These are phyloP conservation scores for Balansia obtecta DNA, from an alignment of 2,329 filamentous ascomycete species.

Conservation along the genomic window DNA sequence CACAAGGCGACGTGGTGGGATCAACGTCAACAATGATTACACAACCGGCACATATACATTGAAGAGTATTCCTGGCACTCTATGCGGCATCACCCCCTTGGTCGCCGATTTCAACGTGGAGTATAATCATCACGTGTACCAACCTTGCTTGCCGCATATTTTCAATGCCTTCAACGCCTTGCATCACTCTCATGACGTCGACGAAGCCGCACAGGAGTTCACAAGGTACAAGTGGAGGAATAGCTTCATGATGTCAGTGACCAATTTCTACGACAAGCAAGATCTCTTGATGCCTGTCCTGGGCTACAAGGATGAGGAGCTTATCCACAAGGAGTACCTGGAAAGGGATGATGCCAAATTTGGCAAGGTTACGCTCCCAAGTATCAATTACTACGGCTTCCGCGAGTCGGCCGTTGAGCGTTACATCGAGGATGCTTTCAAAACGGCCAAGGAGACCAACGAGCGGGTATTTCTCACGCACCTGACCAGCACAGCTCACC, in stretches of 20 bases:
- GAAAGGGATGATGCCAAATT: constrained; percentile 17
- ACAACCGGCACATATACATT: constrained; percentile 31
- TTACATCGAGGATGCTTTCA: constrained; percentile 21
- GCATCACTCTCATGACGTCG: constrained; percentile 6
- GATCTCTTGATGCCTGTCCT: constrained; percentile 17
- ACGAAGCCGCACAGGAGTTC: constrained; percentile 10
- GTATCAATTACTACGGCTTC: constrained; percentile 24
- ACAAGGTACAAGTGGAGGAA: constrained; percentile 19
- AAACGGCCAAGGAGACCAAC: constrained; percentile 15
- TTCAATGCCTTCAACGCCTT: constrained; percentile 19
- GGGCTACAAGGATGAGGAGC: constrained; percentile 16
- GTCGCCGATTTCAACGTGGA: constrained; percentile 32
- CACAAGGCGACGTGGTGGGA: constrained; percentile 21
- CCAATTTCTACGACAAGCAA: constrained; percentile 22
- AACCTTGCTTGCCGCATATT: constrained; percentile 30
- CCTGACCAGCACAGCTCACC: constrained; percentile 23
- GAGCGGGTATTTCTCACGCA: constrained; percentile 23
- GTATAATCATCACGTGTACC: constrained; percentile 28
- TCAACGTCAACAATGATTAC: constrained; percentile 26
- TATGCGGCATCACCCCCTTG: constrained; percentile 29
- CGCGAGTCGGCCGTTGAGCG: constrained; percentile 19
- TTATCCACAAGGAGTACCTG: constrained; percentile 18
- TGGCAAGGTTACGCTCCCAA: constrained; percentile 15
- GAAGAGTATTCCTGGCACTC: constrained; percentile 28
- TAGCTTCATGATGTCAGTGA: constrained; percentile 21